Base-by-base conservation (phyloP, 441 rosid genomes). In the Isatis lusitanica region DNA sequence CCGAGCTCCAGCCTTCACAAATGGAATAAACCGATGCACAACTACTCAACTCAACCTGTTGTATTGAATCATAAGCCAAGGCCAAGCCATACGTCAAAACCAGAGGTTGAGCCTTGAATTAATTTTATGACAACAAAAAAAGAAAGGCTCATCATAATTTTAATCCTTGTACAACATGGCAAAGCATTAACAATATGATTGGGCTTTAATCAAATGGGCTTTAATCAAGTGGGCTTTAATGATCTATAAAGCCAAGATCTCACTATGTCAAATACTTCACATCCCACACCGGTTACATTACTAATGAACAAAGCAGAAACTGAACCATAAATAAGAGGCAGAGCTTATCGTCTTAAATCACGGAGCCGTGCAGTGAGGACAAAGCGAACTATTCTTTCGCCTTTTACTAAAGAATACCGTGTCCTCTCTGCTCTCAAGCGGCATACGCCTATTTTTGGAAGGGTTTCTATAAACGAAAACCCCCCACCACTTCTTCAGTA, bases 321-420 rank as follows among this genome's bases (percentile, higher is more conserved):
- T 18, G 6, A 21, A 50, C 30, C 9, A 48, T 48, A 21, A 10
- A 21, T 50, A 1, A 48, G 12, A 47, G 12, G 5, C 2, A 17
- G 28, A 48, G 53, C 6, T 3, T 11, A 3, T 9, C 4, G 2
- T 0, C 2, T 17, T 1, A 4, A 12, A 0, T n/a, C 2, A 36
- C 46, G 70, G 21, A 67, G 63, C 52, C 39, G 52, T n/a, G 72
- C 33, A 42, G 67, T 59, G 50, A 36, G 40, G 0, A 1, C 88
- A 89, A 1, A 83, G 86, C 87, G 82, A 86, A 82, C 79, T 85
- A 90, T 85, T 88, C 87, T 82, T 86, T 86, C 82, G 87, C 88
- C 91, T 88, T 85, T 86, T 83, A 86, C 89, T 87, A 87, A 84
- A 86, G 87, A 85, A 80, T 86, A 73, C 85, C 82, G 85, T 86